These are phyloP conservation scores for Arabis alpina DNA, from an alignment of 345 rosid genomes.

Conservation along the genomic window DNA sequence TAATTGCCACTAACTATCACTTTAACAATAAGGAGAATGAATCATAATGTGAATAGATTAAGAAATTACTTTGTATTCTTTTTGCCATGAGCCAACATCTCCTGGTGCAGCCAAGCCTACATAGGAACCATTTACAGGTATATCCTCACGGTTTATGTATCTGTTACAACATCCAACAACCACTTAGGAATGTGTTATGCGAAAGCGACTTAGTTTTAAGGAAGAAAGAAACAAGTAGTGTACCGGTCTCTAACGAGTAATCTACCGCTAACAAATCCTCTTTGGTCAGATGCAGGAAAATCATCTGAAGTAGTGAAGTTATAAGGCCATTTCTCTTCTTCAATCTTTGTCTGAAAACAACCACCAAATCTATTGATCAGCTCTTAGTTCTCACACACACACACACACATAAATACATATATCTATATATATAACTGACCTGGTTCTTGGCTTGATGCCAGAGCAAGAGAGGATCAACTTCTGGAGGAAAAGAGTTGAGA, in stretches of 20 bases:
- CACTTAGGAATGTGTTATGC: neutral
- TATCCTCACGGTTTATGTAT: conserved; percentile 42
- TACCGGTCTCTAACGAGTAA: conserved; percentile 71
- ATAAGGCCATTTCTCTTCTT: conserved; percentile 86
- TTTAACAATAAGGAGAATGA: neutral
- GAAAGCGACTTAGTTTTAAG: neutral
- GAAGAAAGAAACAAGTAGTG: neutral
- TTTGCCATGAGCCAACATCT: conserved; percentile 92
- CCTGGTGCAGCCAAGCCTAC: conserved; percentile 89
- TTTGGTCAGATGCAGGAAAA: conserved; percentile 59
- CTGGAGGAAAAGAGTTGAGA: conserved; percentile 59
- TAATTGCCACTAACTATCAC: neutral
- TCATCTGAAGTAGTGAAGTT: conserved; percentile 73
- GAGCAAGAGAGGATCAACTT: conserved; percentile 56
- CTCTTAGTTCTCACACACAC: neutral
- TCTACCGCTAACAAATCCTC: conserved; percentile 71
- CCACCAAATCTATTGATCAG: neutral
- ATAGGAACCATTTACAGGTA: conserved; percentile 62
- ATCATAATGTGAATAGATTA: conserved; percentile 7
- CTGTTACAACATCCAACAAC: conserved; percentile 44
- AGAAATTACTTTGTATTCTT: conserved; percentile 72
- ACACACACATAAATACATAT: no score
- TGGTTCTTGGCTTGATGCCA: conserved; percentile 88
- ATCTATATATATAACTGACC: conserved; percentile 41
- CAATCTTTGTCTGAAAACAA: conserved; percentile 54